These are phyloP conservation scores for Paulownia fortunei DNA, from an alignment of 257 asterid species.

Conservation along the genomic window DNA sequence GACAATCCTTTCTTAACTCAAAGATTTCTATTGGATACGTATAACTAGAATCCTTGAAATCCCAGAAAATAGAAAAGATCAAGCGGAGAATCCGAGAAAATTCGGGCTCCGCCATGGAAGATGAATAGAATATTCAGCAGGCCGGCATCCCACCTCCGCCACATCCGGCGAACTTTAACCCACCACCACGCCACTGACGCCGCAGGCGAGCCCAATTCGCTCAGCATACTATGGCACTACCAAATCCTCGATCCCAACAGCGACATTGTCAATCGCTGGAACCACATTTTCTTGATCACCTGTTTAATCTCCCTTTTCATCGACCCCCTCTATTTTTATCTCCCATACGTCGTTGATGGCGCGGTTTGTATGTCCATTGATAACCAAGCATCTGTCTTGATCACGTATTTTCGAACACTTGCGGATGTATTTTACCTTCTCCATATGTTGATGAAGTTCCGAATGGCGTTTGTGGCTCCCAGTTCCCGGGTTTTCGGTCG, in stretches of 20 bases:
- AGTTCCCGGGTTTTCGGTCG: slow-evolving; percentile 90
- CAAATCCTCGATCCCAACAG: slow-evolving; percentile 91
- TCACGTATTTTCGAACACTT: slow-evolving; percentile 68
- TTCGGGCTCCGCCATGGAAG: slow-evolving; percentile 95
- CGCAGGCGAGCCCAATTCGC: slow-evolving; percentile 61
- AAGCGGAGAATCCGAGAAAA: slow-evolving; percentile 53
- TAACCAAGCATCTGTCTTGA: slow-evolving; percentile 44
- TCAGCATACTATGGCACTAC: slow-evolving; percentile 67
- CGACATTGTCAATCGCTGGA: slow-evolving; percentile 85
- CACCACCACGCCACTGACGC: slow-evolving; percentile 36
- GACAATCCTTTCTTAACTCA: no score
- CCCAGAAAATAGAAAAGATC: not conserved
- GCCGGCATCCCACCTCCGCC: slow-evolving; percentile 92
- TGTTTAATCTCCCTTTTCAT: slow-evolving; percentile 78
- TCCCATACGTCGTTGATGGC: slow-evolving; percentile 64
- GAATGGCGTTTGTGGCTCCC: slow-evolving; percentile 90
- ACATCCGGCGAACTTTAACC: slow-evolving; percentile 57
- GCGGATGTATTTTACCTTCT: slow-evolving; percentile 70
- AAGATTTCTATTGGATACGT: not conserved
- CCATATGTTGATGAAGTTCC: slow-evolving; percentile 80
- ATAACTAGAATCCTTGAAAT: not conserved
- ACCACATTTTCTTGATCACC: slow-evolving; percentile 72
- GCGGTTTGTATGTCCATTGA: slow-evolving; percentile 77
- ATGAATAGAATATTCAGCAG: slow-evolving; percentile 79
- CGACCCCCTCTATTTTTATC: slow-evolving; percentile 87